These are phyloP conservation scores for Podospora fimiseda DNA, from an alignment of 495 filamentous ascomycete species.

Conservation along the genomic window DNA sequence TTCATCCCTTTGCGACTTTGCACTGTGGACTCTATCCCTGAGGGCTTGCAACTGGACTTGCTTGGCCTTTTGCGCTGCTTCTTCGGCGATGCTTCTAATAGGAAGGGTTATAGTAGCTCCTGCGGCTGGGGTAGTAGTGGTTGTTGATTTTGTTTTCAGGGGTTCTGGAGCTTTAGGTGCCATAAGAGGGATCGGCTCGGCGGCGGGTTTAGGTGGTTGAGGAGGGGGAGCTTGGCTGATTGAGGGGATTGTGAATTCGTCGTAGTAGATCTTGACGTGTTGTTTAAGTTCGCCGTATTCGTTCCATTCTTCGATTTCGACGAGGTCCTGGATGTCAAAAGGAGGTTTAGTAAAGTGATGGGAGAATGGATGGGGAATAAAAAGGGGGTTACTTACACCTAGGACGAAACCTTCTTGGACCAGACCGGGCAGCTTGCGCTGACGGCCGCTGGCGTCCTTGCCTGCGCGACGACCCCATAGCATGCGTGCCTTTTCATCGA, in stretches of 20 bases:
- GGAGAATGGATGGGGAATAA: not conserved
- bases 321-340: constrained; percentile 59
- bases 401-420: constrained; percentile 83
- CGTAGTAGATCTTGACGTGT: constrained; percentile 56
- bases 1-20: constrained; percentile 5
- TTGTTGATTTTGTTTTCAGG: constrained; percentile 6
- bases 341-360: not conserved
- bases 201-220: constrained; percentile 29
- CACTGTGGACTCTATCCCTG: constrained; percentile 31
- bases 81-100: constrained; percentile 58
- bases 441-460: constrained; percentile 51
- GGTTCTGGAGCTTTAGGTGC: constrained; percentile 5
- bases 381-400: constrained; percentile 56
- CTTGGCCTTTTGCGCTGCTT: constrained; percentile 62
- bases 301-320: constrained; percentile 97
- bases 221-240: constrained; percentile 34
- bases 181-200: constrained; percentile 27
- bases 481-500: constrained; percentile 83
- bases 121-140: constrained; percentile 12
- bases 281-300: constrained; percentile 93
- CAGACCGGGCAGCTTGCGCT: constrained; percentile 78
- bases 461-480: constrained; percentile 78
- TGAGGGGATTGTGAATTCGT: constrained; percentile 46
- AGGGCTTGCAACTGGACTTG: constrained; percentile 39
- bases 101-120: constrained; percentile 41